A percentile compares a stretch with the other conserved stretches of the same genome.
Evolutionary conservation across 352 stramenopile genomes (phyloP).

Genomic region (Pythium sukuiense): DNA sequence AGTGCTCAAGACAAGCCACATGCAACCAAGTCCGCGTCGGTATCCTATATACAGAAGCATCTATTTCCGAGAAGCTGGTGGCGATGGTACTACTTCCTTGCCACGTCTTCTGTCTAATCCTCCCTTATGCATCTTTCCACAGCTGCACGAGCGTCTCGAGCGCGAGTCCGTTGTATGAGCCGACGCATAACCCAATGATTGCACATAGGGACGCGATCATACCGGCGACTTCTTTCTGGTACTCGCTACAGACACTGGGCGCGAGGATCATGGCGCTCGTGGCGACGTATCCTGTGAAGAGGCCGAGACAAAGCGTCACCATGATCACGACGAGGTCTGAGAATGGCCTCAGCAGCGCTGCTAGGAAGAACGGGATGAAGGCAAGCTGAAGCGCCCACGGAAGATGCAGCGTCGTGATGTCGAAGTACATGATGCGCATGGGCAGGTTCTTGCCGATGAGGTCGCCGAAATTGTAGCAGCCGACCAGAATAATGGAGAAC

Average conservation of each 20-base stretch:
- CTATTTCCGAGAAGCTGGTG: not conserved
- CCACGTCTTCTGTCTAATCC: slow-evolving; percentile 3
- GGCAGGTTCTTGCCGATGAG: slow-evolving; percentile 80
- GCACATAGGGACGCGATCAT: slow-evolving; percentile 71
- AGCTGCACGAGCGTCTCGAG: slow-evolving; percentile 69
- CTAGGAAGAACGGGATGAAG: slow-evolving; percentile 75
- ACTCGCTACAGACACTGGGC: slow-evolving; percentile 70
- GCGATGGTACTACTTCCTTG: not conserved
- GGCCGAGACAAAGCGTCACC: slow-evolving; percentile 52
- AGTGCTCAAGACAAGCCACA: not conserved
- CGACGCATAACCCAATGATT: slow-evolving; percentile 73
- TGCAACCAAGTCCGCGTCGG: not conserved
- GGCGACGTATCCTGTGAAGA: slow-evolving; percentile 79
- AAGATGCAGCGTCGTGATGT: slow-evolving; percentile 62
- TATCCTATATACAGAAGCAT: slow-evolving; percentile 3
- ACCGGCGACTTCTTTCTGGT: slow-evolving; percentile 75
- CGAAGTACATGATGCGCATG: slow-evolving; percentile 70
- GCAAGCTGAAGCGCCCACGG: slow-evolving; percentile 61
- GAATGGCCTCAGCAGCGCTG: slow-evolving; percentile 52
- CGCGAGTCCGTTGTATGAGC: slow-evolving; percentile 75
- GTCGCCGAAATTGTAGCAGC: slow-evolving; percentile 75
- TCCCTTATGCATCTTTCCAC: slow-evolving; percentile 21
- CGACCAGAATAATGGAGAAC: slow-evolving; percentile 77
- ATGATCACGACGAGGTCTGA: slow-evolving; percentile 53
- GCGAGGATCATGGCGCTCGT: slow-evolving; percentile 77